phyloP scores from a whole-genome alignment of 1,284 basidiomycete species.

The Leucoagaricus sp. region DNA sequence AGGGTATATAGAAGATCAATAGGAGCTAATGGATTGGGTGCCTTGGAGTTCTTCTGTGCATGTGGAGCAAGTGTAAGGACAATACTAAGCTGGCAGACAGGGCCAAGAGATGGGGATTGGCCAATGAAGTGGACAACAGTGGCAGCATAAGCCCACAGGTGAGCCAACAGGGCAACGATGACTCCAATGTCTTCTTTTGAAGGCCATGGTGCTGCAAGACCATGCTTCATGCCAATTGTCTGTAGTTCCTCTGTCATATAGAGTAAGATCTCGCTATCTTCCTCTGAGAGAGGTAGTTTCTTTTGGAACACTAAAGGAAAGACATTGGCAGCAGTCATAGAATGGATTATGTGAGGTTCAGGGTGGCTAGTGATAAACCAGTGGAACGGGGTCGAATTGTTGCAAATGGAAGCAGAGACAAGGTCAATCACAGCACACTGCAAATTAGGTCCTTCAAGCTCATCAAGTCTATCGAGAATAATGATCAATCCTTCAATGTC shows the following conservation, averaged over 20 bases:
- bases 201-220: conserved; percentile 3
- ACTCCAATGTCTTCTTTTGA: background rate
- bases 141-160: conserved; percentile 10
- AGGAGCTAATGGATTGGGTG: background rate
- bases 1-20: conserved; percentile 6
- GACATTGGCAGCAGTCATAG: background rate
- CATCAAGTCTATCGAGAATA: background rate
- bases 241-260: conserved; percentile 7
- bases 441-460: background rate
- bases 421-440: background rate
- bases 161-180: conserved; percentile 2
- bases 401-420: background rate
- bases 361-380: background rate
- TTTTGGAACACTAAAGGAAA: background rate
- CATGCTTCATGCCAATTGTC: background rate
- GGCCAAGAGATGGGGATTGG: background rate
- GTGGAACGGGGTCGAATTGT: background rate
- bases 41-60: no score
- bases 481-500: background rate
- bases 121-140: conserved; percentile 12
- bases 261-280: background rate
- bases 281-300: background rate
- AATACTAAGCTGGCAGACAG: background rate
- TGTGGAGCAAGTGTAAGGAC: background rate
- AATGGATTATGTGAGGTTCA: background rate